Evolutionary conservation across 331 rosid genomes (phyloP), one percentile per base, ranked within the genome.

Genomic region (Pyracantha coccinea): DNA sequence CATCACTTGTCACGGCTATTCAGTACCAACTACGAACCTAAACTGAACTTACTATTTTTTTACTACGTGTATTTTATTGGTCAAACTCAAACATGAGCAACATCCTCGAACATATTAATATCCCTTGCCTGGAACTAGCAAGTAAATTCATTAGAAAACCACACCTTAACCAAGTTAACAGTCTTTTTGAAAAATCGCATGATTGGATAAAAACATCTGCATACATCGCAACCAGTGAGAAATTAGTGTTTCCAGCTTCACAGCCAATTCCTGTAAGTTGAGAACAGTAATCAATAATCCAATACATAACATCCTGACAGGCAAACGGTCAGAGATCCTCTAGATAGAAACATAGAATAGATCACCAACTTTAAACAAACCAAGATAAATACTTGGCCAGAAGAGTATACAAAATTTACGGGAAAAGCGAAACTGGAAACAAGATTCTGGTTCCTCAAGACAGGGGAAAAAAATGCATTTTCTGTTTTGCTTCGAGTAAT

Each of bases 171-270:
- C 87, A 94, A 84, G 57, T 90, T 85, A 82, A 94, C 69, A 83
- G 98, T 97, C 52, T 93, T 87, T 2, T 96, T 35, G 98, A 94
- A 88, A 94, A 94, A 82, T 94, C 98, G 55, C 97, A 91, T 2
- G 97, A 96, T 78, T 90, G 89, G 71, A 90, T 89, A 74, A 91
- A 91, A 76, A 86, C 85, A 71, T 90, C 89, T 13, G 88, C 87
- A 77, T 87, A 85, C 57, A 92, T 85, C 0, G 88, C 89, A 60
- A 91, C 77, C 86, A 94, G 86, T 35, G 98, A 97, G 69, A 89
- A 94, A 59, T 85, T 88, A n/a, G 95, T 91, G 81, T 94, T 94
- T 75, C 98, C 98, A 71, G 95, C 93, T 83, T 96, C 98, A 82
- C 97, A 94, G 59, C 97, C 97, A 71, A 79, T 27, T 27, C 86